Percentiles rank a stretch among this genome's conserved stretches.
These are phyloP conservation scores for Metschnikowia amazonensis DNA, from an alignment of 805 yeast genomes.

Conservation along the genomic window DNA sequence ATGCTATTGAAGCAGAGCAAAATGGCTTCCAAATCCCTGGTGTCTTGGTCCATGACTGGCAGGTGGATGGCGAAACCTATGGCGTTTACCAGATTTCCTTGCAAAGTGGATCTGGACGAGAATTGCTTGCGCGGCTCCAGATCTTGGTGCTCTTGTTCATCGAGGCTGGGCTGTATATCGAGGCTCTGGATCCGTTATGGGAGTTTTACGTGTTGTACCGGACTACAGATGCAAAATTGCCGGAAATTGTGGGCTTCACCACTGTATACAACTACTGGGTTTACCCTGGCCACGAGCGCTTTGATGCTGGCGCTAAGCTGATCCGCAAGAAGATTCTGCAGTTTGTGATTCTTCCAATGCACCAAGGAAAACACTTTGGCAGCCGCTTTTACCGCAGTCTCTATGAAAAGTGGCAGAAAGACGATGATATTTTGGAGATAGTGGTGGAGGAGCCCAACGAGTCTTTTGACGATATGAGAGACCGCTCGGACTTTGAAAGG, in stretches of 20 bases:
- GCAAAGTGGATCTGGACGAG: slow-evolving; percentile 38
- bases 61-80: slow-evolving; percentile 38
- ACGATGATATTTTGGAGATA: slow-evolving; percentile 57
- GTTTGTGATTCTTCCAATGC: slow-evolving; percentile 78
- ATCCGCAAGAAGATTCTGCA: slow-evolving; percentile 80
- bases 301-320: slow-evolving; percentile 42
- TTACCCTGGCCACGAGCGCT: slow-evolving; percentile 51
- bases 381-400: slow-evolving; percentile 56
- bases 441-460: slow-evolving; percentile 95
- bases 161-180: slow-evolving; percentile 92
- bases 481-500: slow-evolving; percentile 63
- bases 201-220: slow-evolving; percentile 58
- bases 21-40: slow-evolving; percentile 43
- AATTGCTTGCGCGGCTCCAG: slow-evolving; percentile 67
- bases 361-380: slow-evolving; percentile 74
- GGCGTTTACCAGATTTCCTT: slow-evolving; percentile 51
- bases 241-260: slow-evolving; percentile 68
- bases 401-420: slow-evolving; percentile 51
- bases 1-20: slow-evolving; percentile 47
- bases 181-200: slow-evolving; percentile 74
- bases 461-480: slow-evolving; percentile 85
- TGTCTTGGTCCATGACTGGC: slow-evolving; percentile 24
- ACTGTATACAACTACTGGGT: slow-evolving; percentile 84
- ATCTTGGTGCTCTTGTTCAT: slow-evolving; percentile 79
- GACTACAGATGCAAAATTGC: slow-evolving; percentile 19